Evolutionary conservation across 306 rosid genomes (phyloP), one percentile per base, ranked within the genome.

Genomic region (Carpinus viminea): DNA sequence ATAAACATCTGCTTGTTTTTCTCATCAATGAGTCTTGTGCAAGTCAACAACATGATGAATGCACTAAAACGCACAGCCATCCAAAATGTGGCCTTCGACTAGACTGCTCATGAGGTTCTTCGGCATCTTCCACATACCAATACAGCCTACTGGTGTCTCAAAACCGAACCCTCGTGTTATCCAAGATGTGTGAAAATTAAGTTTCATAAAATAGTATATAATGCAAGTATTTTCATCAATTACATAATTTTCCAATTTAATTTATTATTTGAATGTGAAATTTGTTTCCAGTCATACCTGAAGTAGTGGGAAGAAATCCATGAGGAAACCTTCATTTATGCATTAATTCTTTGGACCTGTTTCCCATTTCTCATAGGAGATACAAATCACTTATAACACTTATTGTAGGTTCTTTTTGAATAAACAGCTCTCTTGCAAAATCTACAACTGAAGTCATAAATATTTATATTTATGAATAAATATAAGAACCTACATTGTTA

Each of bases 121-220:
- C 16, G 65, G 64, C 60, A 76, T 82, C 72, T 72, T 68, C 70
- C 62, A 74, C 76, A 59, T 31, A 45, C 7, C 70, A 65, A 45
- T 41, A 66, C 50, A 77, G 70, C 21, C 68, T 54, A 18, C 59
- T 83, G 52, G 54, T 57, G 53, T 75, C 48, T 12, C 18, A n/a
- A 73, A 68, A 61, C 56, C 74, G n/a, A 72, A 70, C 54, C 21
- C 76, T 72, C 6, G n/a, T 12, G 43, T 70, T 50, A 47, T 47
- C 18, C 48, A 66, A 56, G 47, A 38, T 65, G 11, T 78, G 45
- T 41, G 70, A 34, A 20, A 17, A 50, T 78, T 57, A 77, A 77
- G 41, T 77, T 56, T 55, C 70, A 46, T 73, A 36, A 76, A 3
- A 77, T 55, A 70, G 34, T 24, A 24, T 17, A 13, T 24, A 0